Conservation (phyloP, 1,284 basidiomycete genomes). For the Ustilago curta region DNA sequence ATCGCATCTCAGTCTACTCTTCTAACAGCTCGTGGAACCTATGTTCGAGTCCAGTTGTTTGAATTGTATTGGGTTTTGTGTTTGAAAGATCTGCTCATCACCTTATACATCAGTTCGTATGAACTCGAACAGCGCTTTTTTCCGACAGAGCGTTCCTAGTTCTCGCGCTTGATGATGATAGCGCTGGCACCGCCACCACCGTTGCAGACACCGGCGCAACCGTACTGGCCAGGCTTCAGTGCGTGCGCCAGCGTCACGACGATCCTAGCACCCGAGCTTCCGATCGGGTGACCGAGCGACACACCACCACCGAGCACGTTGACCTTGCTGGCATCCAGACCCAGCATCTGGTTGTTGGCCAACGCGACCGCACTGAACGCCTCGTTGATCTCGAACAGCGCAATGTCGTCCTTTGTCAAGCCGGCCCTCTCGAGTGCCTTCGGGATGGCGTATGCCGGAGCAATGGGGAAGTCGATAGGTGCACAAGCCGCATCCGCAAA, state of each 20-base stretch:
- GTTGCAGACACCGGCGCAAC: conserved; percentile 97
- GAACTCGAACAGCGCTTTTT: no score
- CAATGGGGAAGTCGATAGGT: conserved; percentile 96
- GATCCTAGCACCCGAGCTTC: conserved; percentile 94
- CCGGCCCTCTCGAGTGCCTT: conserved; percentile 88
- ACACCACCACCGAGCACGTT: conserved; percentile 83
- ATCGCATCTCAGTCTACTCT: not conserved
- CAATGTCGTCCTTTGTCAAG: conserved; percentile 84
- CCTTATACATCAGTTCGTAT: no score
- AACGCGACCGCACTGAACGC: conserved; percentile 70
- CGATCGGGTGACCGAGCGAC: conserved; percentile 76
- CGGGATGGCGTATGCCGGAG: conserved; percentile 91
- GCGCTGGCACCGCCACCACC: conserved; percentile 64
- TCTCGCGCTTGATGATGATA: conserved; percentile 60
- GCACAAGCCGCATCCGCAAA: conserved; percentile 97
- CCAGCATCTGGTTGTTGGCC: conserved; percentile 69
- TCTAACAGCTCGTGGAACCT: not conserved
- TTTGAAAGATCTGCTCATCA: no score
- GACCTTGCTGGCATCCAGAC: conserved; percentile 82
- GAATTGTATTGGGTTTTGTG: no score
- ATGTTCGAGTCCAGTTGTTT: not conserved
- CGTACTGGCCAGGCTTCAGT: conserved; percentile 93
- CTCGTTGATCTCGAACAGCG: conserved; percentile 94
- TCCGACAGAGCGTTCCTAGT: conserved; percentile 7
- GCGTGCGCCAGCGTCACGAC: conserved; percentile 92